Evolutionary conservation across 768 basidiomycete species (phyloP).

Genomic region (Thelephora ganbajun): DNA sequence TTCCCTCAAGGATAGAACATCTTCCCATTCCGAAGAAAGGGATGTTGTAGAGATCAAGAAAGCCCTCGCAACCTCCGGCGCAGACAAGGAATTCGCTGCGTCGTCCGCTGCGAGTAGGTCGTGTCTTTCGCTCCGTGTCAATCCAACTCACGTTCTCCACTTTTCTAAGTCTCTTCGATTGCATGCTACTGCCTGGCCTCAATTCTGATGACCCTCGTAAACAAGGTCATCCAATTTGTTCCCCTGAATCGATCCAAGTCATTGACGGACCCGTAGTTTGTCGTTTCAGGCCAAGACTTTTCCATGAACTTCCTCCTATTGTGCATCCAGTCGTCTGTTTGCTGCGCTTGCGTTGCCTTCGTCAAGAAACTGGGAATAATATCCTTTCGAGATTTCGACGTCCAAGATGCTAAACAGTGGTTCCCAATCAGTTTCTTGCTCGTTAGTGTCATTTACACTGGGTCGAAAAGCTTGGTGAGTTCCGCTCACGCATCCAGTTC

Average conservation of each 20-base stretch:
- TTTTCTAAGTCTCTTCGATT: constrained; percentile 58
- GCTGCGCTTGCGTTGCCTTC: constrained; percentile 56
- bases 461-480: constrained; percentile 89
- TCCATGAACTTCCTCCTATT: constrained; percentile 96
- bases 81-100: constrained; percentile 14
- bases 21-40: constrained; percentile 16
- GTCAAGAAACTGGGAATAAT: constrained; percentile 72
- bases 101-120: constrained; percentile 13
- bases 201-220: constrained; percentile 93
- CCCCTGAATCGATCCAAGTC: not conserved
- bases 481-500: not conserved
- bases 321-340: constrained; percentile 83
- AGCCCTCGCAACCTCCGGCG: constrained; percentile 26
- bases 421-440: constrained; percentile 88
- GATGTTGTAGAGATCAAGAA: constrained; percentile 44
- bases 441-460: constrained; percentile 93
- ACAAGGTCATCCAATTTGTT: constrained; percentile 49
- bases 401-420: constrained; percentile 80
- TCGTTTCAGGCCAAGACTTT: constrained; percentile 86
- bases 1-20: not conserved
- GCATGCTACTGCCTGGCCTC: constrained; percentile 84
- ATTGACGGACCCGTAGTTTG: constrained; percentile 40
- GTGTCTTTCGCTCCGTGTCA: not conserved
- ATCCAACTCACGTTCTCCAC: not conserved
- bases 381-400: constrained; percentile 73